A percentile compares a stretch with the other conserved stretches of the same genome.
These are phyloP conservation scores for Colletotrichum agaves DNA, from an alignment of 2,329 filamentous ascomycete genomes.

Conservation along the genomic window DNA sequence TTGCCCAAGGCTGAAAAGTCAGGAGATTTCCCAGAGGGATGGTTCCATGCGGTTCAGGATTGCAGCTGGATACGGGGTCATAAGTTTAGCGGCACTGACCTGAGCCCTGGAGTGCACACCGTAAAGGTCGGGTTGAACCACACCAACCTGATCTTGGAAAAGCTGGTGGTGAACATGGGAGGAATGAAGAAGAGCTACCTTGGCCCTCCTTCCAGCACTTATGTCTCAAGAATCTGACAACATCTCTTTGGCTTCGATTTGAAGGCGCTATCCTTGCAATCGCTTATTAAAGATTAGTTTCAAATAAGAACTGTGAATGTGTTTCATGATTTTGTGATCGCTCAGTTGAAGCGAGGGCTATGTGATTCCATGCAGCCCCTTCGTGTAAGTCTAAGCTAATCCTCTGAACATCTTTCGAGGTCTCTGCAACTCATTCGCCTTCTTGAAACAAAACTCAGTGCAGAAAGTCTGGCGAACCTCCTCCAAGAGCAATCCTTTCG, in stretches of 20 bases:
- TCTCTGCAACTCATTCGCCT: slow-evolving; percentile 52
- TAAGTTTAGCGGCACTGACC: slow-evolving; percentile 38
- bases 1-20: slow-evolving; percentile 42
- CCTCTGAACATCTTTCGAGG: slow-evolving; percentile 40
- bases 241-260: no score
- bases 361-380: background rate
- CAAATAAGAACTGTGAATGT: background rate
- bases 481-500: slow-evolving; percentile 65
- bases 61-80: slow-evolving; percentile 59
- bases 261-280: background rate
- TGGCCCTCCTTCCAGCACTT: slow-evolving; percentile 46
- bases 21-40: slow-evolving; percentile 57
- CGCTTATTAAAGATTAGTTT: background rate
- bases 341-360: background rate
- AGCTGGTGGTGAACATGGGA: slow-evolving; percentile 48
- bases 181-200: slow-evolving; percentile 49
- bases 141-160: slow-evolving; percentile 51
- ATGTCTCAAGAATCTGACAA: background rate
- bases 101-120: slow-evolving; percentile 43
- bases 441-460: slow-evolving; percentile 57
- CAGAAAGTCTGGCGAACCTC: slow-evolving; percentile 63
- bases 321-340: background rate
- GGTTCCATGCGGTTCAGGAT: slow-evolving; percentile 60
- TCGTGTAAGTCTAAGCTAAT: background rate
- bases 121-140: slow-evolving; percentile 46